Percentiles rank a stretch among this genome's conserved stretches.
These are phyloP conservation scores for Nigrospora oryzae DNA, from an alignment of 2,329 filamentous ascomycete species.

Conservation along the genomic window DNA sequence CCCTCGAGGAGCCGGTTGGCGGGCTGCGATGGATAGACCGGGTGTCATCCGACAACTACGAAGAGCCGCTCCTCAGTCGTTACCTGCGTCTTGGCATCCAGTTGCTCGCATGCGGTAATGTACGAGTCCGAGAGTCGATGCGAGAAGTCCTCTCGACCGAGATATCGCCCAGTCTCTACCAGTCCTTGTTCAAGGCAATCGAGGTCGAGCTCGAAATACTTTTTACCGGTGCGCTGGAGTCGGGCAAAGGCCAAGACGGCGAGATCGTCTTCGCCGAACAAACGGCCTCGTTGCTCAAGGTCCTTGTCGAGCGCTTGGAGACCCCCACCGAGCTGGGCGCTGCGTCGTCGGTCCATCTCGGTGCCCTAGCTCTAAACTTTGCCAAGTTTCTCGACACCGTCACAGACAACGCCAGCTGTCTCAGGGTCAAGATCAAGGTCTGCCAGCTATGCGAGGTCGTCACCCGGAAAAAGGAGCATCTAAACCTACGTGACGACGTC, in stretches of 20 bases:
- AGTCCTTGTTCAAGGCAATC: slow-evolving; percentile 55
- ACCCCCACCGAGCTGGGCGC: slow-evolving; percentile 54
- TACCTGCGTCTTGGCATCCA: slow-evolving; percentile 58
- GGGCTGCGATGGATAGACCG: slow-evolving; percentile 59
- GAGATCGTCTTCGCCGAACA: slow-evolving; percentile 62
- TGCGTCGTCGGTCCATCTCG: slow-evolving; percentile 55
- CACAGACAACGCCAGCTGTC: slow-evolving; percentile 43
- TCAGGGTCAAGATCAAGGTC: slow-evolving; percentile 61
- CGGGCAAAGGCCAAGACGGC: slow-evolving; percentile 45
- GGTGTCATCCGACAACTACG: slow-evolving; percentile 47
- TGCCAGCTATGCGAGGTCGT: slow-evolving; percentile 60
- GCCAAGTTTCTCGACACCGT: slow-evolving; percentile 57
- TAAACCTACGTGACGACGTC: slow-evolving; percentile 61
- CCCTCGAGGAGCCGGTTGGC: slow-evolving; percentile 49
- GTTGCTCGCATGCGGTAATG: slow-evolving; percentile 54
- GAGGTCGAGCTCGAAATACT: slow-evolving; percentile 56
- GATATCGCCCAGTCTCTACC: slow-evolving; percentile 51
- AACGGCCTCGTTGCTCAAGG: slow-evolving; percentile 53
- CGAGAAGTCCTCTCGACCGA: slow-evolving; percentile 59
- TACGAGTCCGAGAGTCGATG: slow-evolving; percentile 58
- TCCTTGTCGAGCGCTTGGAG: slow-evolving; percentile 55
- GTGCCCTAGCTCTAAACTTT: slow-evolving; percentile 55
- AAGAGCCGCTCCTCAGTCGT: slow-evolving; percentile 50
- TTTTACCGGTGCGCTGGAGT: slow-evolving; percentile 47
- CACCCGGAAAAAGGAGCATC: slow-evolving; percentile 57